These are phyloP conservation scores for Rhizopogon roseolus DNA, from an alignment of 768 basidiomycete genomes.

Conservation along the genomic window DNA sequence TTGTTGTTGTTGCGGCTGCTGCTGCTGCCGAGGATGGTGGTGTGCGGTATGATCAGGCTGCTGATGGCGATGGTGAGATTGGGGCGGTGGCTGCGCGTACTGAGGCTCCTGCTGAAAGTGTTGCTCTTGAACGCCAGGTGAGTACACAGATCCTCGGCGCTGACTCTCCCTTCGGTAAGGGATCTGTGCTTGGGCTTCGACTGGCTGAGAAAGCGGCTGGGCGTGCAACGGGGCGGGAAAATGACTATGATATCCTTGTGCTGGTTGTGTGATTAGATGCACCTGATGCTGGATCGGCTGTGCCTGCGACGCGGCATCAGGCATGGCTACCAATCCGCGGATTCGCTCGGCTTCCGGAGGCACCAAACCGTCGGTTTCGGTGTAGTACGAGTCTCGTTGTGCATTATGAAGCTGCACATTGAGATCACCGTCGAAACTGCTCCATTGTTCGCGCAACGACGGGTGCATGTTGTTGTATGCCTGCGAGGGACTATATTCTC, in stretches of 20 bases:
- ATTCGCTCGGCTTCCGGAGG: slow-evolving; percentile 3
- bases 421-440: slow-evolving; percentile 52
- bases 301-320: slow-evolving; percentile 2
- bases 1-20: slow-evolving; percentile 16
- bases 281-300: slow-evolving; percentile 16
- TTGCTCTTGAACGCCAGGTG: slow-evolving; percentile 7
- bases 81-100: slow-evolving; percentile 6
- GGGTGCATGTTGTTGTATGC: slow-evolving; percentile 49
- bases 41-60: slow-evolving; percentile 8
- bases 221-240: not conserved
- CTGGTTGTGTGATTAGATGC: slow-evolving; percentile 19
- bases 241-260: slow-evolving; percentile 3
- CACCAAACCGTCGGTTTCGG: slow-evolving; percentile 15
- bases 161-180: not conserved
- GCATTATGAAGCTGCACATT: slow-evolving; percentile 42
- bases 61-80: slow-evolving; percentile 13
- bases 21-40: slow-evolving; percentile 12
- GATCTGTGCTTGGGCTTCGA: not conserved
- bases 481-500: slow-evolving; percentile 1
- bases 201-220: not conserved
- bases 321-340: not conserved
- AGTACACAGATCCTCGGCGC: not conserved
- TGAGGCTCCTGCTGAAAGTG: slow-evolving; percentile 12
- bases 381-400: slow-evolving; percentile 19
- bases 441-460: slow-evolving; percentile 49